phyloP scores from a whole-genome alignment of 768 basidiomycete genomes.

The Podaxis carcinomalis region DNA sequence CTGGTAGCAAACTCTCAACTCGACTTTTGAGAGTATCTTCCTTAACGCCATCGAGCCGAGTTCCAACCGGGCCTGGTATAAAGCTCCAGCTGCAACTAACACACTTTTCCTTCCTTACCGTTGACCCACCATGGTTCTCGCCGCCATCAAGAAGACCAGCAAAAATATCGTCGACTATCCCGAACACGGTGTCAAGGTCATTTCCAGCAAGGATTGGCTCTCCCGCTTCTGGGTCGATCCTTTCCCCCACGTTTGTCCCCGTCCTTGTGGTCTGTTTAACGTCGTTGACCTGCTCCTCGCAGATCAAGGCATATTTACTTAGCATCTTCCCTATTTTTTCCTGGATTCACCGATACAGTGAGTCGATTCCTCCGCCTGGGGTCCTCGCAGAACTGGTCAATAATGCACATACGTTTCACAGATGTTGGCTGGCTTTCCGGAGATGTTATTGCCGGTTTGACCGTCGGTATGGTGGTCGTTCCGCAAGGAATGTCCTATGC shows the following conservation, averaged over 20 bases:
- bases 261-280: not conserved
- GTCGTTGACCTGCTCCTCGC: slow-evolving; percentile 8
- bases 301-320: slow-evolving; percentile 62
- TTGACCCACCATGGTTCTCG: slow-evolving; percentile 16
- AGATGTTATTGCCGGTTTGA: slow-evolving; percentile 86
- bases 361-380: slow-evolving; percentile 20
- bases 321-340: slow-evolving; percentile 80
- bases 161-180: slow-evolving; percentile 61
- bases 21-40: not conserved
- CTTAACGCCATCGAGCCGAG: not conserved
- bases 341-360: slow-evolving; percentile 89
- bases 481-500: slow-evolving; percentile 94
- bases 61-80: not conserved
- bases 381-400: not conserved
- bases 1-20: not conserved
- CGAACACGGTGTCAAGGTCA: slow-evolving; percentile 52
- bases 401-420: slow-evolving; percentile 20
- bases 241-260: slow-evolving; percentile 40
- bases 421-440: slow-evolving; percentile 80
- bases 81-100: not conserved
- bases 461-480: slow-evolving; percentile 93
- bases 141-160: slow-evolving; percentile 39
- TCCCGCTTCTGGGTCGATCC: slow-evolving; percentile 38
- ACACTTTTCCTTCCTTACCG: not conserved
- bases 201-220: slow-evolving; percentile 58